These are phyloP conservation scores for Asterophora parasitica DNA, from an alignment of 768 basidiomycete genomes.

Conservation along the genomic window DNA sequence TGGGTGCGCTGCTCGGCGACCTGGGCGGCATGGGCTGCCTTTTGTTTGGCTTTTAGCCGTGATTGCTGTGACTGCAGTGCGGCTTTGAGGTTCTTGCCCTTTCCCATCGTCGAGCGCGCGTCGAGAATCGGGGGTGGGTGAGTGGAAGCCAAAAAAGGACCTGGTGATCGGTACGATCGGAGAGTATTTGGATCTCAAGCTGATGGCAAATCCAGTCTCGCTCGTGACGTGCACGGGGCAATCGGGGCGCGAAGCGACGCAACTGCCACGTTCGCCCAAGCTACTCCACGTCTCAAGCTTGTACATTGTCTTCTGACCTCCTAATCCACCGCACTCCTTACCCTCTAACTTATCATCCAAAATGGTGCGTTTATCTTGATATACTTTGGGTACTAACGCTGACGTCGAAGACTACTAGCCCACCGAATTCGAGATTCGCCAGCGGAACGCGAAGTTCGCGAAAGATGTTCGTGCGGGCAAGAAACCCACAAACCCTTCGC, in stretches of 20 bases:
- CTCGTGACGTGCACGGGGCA: slow-evolving; percentile 6
- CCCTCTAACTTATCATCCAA: slow-evolving; percentile 13
- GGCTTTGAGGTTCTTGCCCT: slow-evolving; percentile 58
- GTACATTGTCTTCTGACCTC: slow-evolving; percentile 5
- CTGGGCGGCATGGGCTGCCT: slow-evolving; percentile 45
- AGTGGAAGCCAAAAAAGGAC: not conserved
- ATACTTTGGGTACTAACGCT: too few relatives aligned
- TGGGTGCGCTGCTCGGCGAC: slow-evolving; percentile 45
- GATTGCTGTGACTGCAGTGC: slow-evolving; percentile 68
- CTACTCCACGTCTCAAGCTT: slow-evolving; percentile 3
- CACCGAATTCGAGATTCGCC: slow-evolving; percentile 78
- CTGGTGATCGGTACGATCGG: slow-evolving; percentile 3
- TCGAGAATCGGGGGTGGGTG: too few relatives aligned
- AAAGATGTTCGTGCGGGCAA: slow-evolving; percentile 69
- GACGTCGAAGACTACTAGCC: slow-evolving; percentile 39
- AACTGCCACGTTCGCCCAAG: slow-evolving; percentile 20
- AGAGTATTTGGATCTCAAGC: not conserved
- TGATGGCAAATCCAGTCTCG: not conserved
- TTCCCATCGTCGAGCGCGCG: slow-evolving; percentile 43
- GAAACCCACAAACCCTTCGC: slow-evolving; percentile 67
- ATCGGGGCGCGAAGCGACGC: not conserved
- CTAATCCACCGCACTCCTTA: slow-evolving; percentile 15
- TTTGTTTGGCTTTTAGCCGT: slow-evolving; percentile 58
- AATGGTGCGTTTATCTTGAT: slow-evolving; percentile 28
- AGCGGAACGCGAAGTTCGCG: slow-evolving; percentile 78